Conservation (phyloP, 345 rosid genomes). For the Trapa bicornis region DNA sequence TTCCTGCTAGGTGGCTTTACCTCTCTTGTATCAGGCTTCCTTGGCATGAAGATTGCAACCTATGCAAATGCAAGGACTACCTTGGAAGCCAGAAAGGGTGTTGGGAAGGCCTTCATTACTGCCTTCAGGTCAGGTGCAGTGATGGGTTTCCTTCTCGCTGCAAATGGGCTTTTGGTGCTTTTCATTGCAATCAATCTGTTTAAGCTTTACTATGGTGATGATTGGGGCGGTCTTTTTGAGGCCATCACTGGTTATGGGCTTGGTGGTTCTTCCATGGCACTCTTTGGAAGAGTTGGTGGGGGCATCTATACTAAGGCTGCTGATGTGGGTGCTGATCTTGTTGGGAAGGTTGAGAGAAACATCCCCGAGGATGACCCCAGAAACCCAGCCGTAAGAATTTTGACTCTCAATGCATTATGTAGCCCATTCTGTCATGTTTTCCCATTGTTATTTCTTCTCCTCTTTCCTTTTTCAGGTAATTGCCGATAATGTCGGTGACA, state of each 20-base stretch:
- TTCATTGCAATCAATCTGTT: conserved; percentile 47
- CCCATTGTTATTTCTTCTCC: too few species aligned
- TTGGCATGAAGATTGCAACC: conserved; percentile 44
- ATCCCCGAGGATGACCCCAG: conserved; percentile 70
- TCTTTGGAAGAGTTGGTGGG: conserved; percentile 70
- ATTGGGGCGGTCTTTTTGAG: conserved; percentile 74
- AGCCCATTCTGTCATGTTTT: too few species aligned
- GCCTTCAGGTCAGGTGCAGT: conserved; percentile 68
- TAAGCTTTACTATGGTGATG: conserved; percentile 56
- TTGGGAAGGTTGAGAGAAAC: conserved; percentile 65
- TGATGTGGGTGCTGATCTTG: conserved; percentile 74
- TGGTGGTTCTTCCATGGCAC: conserved; percentile 76
- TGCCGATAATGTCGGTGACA: conserved; percentile 28
- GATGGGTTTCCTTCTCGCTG: conserved; percentile 71
- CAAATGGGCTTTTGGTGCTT: conserved; percentile 61
- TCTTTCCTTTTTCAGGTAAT: conserved; percentile 32
- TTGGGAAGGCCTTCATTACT: conserved; percentile 33
- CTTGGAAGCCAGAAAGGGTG: conserved; percentile 40
- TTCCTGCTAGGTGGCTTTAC: conserved; percentile 38
- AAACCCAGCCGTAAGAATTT: conserved; percentile 49
- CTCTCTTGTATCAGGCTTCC: conserved; percentile 30
- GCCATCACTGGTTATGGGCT: conserved; percentile 70
- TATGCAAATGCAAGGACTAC: conserved; percentile 42
- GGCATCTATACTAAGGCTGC: conserved; percentile 70
- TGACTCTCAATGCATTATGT: not conserved